A percentile compares a stretch with the other conserved stretches of the same genome.
Evolutionary conservation across 495 filamentous ascomycete species (phyloP).

Genomic region (Xylaria palmicola): DNA sequence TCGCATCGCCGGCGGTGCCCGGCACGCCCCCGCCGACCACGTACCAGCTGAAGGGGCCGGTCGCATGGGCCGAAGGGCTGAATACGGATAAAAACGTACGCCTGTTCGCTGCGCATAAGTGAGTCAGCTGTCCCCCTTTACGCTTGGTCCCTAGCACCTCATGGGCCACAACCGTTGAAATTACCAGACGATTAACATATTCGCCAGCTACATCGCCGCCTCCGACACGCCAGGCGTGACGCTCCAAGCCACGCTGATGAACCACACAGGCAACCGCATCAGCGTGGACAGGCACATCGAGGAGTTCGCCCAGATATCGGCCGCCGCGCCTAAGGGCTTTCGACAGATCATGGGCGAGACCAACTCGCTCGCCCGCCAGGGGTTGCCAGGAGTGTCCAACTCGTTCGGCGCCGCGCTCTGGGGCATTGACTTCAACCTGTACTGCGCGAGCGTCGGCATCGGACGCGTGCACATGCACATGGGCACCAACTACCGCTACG

Average conservation of each 20-base stretch:
- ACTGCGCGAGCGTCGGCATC: conserved; percentile 57
- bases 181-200: conserved; percentile 5
- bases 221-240: conserved; percentile 62
- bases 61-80: conserved; percentile 53
- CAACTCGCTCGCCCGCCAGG: conserved; percentile 65
- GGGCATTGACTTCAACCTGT: conserved; percentile 65
- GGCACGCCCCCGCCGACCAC: no score
- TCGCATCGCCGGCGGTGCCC: no score
- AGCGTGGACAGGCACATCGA: conserved; percentile 49
- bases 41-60: conserved; percentile 53
- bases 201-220: conserved; percentile 61
- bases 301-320: conserved; percentile 40
- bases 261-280: conserved; percentile 56
- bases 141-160: not conserved
- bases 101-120: conserved; percentile 66
- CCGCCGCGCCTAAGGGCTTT: conserved; percentile 34
- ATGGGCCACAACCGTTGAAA: no score
- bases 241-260: conserved; percentile 63
- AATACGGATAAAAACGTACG: conserved; percentile 51
- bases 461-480: conserved; percentile 64
- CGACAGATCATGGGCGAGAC: conserved; percentile 66
- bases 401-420: conserved; percentile 71
- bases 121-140: conserved; percentile 8
- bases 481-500: conserved; percentile 60
- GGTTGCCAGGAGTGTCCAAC: conserved; percentile 62